These are phyloP conservation scores for Trypanosoma scelopori DNA, from an alignment of 208 protist species.

Conservation along the genomic window DNA sequence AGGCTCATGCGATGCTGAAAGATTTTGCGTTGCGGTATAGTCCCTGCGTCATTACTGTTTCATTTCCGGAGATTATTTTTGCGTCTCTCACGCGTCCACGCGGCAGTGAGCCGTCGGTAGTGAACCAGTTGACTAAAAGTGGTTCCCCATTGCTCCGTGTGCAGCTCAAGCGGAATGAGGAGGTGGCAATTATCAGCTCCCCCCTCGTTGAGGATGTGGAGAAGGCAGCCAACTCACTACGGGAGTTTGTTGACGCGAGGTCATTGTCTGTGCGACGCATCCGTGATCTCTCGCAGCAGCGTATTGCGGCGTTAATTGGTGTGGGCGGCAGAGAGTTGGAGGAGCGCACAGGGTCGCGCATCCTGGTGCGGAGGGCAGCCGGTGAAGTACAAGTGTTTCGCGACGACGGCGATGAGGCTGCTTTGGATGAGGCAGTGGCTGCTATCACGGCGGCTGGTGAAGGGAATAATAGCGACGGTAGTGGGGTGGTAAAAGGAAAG, in stretches of 20 bases:
- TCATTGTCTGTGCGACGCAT: slow-evolving; percentile 36
- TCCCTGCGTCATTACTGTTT: slow-evolving; percentile 24
- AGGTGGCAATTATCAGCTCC: slow-evolving; percentile 33
- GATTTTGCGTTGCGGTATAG: slow-evolving; percentile 41
- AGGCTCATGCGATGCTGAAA: slow-evolving; percentile 37
- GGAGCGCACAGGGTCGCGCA: slow-evolving; percentile 36
- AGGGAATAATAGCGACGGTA: slow-evolving; percentile 10
- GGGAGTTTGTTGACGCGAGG: slow-evolving; percentile 23
- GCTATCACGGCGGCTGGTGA: slow-evolving; percentile 21
- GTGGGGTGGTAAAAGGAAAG: slow-evolving; percentile 8
- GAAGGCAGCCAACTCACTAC: slow-evolving; percentile 31
- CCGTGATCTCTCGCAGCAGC: slow-evolving; percentile 25
- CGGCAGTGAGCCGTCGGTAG: slow-evolving; percentile 15
- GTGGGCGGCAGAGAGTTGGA: slow-evolving; percentile 33
- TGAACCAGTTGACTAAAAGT: slow-evolving; percentile 29
- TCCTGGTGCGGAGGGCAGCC: slow-evolving; percentile 32
- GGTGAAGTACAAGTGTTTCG: slow-evolving; percentile 47
- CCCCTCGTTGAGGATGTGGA: slow-evolving; percentile 30
- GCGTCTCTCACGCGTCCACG: slow-evolving; percentile 28
- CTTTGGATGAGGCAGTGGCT: slow-evolving; percentile 33
- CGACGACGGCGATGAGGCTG: slow-evolving; percentile 29
- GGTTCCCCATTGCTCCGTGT: slow-evolving; percentile 39
- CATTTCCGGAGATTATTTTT: slow-evolving; percentile 35
- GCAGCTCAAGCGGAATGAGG: slow-evolving; percentile 38
- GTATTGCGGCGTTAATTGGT: slow-evolving; percentile 34